Evolutionary conservation across 129 eudicot species (phyloP).

Genomic region (Helianthus annuus): HanXRQr2.0-SUNRISE NC_035447.2:1603585-1604084

Average conservation of each 20-base stretch:
- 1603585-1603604: neutral
- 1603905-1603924: constrained; percentile 69
- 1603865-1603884: constrained; percentile 91
- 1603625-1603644: neutral
- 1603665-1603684: constrained; percentile 54
- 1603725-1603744: constrained; percentile 65
- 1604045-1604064: constrained; percentile 58
- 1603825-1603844: constrained; percentile 84
- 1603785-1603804: constrained; percentile 94
- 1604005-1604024: constrained; percentile 73
- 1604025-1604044: constrained; percentile 58
- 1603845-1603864: constrained; percentile 96
- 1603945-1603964: constrained; percentile 58
- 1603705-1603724: constrained; percentile 66
- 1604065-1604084: constrained; percentile 64
- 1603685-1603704: constrained; percentile 62
- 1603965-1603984: constrained; percentile 76
- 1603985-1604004: constrained; percentile 53
- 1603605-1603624: neutral
- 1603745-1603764: constrained; percentile 75
- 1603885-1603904: constrained; percentile 74
- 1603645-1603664: constrained; percentile 41
- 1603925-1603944: constrained; percentile 60
- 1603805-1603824: constrained; percentile 75
- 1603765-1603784: constrained; percentile 66